Evolutionary conservation across 1,284 basidiomycete species (phyloP).

Genomic region (Vanrija humicola): DNA sequence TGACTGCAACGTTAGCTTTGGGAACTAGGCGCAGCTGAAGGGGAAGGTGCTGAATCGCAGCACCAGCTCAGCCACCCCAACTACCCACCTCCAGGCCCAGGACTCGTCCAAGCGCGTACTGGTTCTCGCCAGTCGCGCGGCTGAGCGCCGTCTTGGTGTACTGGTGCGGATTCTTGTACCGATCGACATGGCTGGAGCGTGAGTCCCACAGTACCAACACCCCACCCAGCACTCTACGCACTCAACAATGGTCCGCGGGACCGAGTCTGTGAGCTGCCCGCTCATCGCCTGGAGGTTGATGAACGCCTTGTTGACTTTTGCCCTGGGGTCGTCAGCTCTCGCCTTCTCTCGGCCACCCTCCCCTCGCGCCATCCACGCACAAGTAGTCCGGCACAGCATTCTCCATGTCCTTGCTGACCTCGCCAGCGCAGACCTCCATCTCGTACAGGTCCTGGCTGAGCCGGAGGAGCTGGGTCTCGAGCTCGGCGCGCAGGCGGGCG

Average conservation of each 20-base stretch:
- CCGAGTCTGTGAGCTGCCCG: slow-evolving; percentile 32
- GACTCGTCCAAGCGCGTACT: slow-evolving; percentile 41
- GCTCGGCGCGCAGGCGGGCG: slow-evolving; percentile 24
- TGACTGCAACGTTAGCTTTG: slow-evolving; percentile 20
- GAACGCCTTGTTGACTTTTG: slow-evolving; percentile 32
- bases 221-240: slow-evolving; percentile 1
- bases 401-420: slow-evolving; percentile 36
- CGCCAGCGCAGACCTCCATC: slow-evolving; percentile 46
- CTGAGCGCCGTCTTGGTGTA: slow-evolving; percentile 36
- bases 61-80: not conserved
- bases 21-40: not conserved
- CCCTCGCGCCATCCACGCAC: slow-evolving; percentile 20
- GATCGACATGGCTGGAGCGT: slow-evolving; percentile 23
- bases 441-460: slow-evolving; percentile 45
- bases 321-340: slow-evolving; percentile 15
- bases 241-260: slow-evolving; percentile 40
- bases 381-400: slow-evolving; percentile 33
- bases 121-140: slow-evolving; percentile 43
- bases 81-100: slow-evolving; percentile 41
- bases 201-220: not conserved
- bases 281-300: slow-evolving; percentile 26
- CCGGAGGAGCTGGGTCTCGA: slow-evolving; percentile 31
- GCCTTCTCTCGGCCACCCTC: not conserved
- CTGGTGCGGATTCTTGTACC: slow-evolving; percentile 32
- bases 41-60: not conserved